Percentiles rank a stretch among this genome's conserved stretches.
These are phyloP conservation scores for Aspergillus sp. DNA, from an alignment of 2,329 filamentous ascomycete species.

Conservation along the genomic window DNA sequence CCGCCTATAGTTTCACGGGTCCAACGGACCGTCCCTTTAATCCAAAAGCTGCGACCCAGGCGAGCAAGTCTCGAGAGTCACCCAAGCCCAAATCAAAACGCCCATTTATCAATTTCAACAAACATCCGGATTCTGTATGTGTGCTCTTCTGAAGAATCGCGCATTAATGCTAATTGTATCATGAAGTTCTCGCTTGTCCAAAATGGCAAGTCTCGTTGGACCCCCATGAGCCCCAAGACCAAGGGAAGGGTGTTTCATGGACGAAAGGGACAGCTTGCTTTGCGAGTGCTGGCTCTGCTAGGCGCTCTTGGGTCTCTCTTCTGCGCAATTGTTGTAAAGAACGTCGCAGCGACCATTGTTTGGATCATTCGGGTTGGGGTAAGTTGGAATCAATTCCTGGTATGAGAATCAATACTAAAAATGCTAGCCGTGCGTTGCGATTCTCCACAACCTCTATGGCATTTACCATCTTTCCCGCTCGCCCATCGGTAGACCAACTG, in stretches of 20 bases:
- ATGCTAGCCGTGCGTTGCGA: conserved; percentile 66
- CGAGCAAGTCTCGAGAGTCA: conserved; percentile 63
- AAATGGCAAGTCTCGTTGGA: conserved; percentile 52
- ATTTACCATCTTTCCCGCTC: conserved; percentile 74
- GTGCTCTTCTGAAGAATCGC: background rate
- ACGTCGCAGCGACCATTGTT: conserved; percentile 58
- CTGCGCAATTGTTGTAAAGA: conserved; percentile 71
- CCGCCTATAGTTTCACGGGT: conserved; percentile 49
- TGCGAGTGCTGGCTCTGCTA: conserved; percentile 64
- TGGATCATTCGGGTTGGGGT: conserved; percentile 77
- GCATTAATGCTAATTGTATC: background rate
- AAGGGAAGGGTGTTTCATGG: conserved; percentile 68
- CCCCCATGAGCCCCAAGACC: conserved; percentile 63
- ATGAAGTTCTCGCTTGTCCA: background rate
- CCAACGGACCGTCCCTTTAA: conserved; percentile 63
- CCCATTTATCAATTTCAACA: conserved; percentile 75
- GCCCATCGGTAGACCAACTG: conserved; percentile 66
- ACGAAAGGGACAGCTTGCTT: conserved; percentile 62
- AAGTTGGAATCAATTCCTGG: conserved; percentile 30
- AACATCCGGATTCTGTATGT: conserved; percentile 72
- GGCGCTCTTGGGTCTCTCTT: conserved; percentile 68
- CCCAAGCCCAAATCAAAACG: conserved; percentile 64
- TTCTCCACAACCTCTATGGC: conserved; percentile 68
- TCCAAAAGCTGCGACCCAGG: conserved; percentile 77
- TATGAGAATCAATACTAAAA: background rate